phyloP scores from a whole-genome alignment of 306 rosid genomes.

The Rosa rugosa region DNA sequence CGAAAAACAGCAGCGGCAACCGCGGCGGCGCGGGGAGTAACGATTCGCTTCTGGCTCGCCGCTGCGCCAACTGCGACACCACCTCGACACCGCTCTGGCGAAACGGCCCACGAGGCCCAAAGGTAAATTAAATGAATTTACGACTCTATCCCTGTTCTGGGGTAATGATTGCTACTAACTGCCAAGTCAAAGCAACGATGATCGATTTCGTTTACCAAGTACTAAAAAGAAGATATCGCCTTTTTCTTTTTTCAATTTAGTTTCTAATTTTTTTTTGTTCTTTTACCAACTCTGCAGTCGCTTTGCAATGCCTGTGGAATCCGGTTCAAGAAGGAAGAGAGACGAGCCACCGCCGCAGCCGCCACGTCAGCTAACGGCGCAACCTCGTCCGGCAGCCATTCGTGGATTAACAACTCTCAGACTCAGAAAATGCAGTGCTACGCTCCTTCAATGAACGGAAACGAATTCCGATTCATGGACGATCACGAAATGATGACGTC shows the following conservation, averaged over 20 bases:
- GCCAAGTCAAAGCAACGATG: constrained; percentile 22
- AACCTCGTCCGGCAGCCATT: constrained; percentile 24
- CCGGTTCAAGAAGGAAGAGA: constrained; percentile 91
- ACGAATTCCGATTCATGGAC: constrained; percentile 57
- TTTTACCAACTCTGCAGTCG: constrained; percentile 46
- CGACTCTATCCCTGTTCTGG: not conserved
- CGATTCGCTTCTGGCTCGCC: constrained; percentile 87
- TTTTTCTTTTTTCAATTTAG: not conserved
- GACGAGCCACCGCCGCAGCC: constrained; percentile 68
- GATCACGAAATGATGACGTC: constrained; percentile 26
- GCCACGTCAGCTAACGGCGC: constrained; percentile 34
- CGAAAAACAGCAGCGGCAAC: constrained; percentile 14
- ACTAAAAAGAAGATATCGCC: constrained; percentile 11
- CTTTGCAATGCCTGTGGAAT: constrained; percentile 99
- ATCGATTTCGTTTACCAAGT: constrained; percentile 12
- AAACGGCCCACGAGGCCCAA: constrained; percentile 96
- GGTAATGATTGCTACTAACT: constrained; percentile 13
- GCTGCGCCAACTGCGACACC: constrained; percentile 97
- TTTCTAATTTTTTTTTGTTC: not conserved
- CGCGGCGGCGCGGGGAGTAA: constrained; percentile 1
- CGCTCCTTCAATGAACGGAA: constrained; percentile 45
- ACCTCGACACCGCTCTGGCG: constrained; percentile 99
- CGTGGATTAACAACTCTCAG: constrained; percentile 54
- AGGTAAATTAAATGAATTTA: constrained; percentile 43
- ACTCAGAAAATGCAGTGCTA: constrained; percentile 60